Percentiles rank a stretch among this genome's conserved stretches.
phyloP scores from a whole-genome alignment of 2,329 filamentous ascomycete genomes.

The Aspergillus spinulosporus region DNA sequence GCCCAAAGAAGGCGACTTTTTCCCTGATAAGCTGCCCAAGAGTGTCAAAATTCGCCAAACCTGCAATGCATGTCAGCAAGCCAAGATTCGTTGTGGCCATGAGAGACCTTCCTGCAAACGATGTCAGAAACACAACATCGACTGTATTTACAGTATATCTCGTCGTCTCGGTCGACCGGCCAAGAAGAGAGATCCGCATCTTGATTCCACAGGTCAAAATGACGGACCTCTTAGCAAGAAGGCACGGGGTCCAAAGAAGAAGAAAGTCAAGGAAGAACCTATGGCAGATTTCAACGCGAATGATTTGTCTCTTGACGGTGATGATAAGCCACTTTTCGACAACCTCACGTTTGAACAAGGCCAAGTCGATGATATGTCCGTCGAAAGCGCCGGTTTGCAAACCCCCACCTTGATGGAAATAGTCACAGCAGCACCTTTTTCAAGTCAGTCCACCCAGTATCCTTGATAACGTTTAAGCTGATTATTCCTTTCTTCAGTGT shows the following conservation, averaged over 20 bases:
- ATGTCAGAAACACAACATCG: constrained; percentile 37
- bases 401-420: constrained; percentile 16
- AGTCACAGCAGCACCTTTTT: constrained; percentile 13
- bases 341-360: constrained; percentile 6
- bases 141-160: constrained; percentile 40
- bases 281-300: background rate
- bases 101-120: constrained; percentile 37
- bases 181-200: constrained; percentile 29
- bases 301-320: background rate
- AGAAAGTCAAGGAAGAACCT: constrained; percentile 14
- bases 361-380: constrained; percentile 12
- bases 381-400: constrained; percentile 15
- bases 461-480: background rate
- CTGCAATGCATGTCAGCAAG: constrained; percentile 42
- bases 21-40: constrained; percentile 26
- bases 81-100: constrained; percentile 41
- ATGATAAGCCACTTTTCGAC: constrained; percentile 8
- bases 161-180: constrained; percentile 36
- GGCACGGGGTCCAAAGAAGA: constrained; percentile 16
- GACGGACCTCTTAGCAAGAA: constrained; percentile 13
- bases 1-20: constrained; percentile 4
- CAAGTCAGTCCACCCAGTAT: constrained; percentile 13
- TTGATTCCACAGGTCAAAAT: constrained; percentile 2
- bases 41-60: constrained; percentile 40
- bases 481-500: constrained; percentile 12